Evolutionary conservation across 1,139 yeast species (phyloP).

Genomic region (Hansenula lynferdii): DNA sequence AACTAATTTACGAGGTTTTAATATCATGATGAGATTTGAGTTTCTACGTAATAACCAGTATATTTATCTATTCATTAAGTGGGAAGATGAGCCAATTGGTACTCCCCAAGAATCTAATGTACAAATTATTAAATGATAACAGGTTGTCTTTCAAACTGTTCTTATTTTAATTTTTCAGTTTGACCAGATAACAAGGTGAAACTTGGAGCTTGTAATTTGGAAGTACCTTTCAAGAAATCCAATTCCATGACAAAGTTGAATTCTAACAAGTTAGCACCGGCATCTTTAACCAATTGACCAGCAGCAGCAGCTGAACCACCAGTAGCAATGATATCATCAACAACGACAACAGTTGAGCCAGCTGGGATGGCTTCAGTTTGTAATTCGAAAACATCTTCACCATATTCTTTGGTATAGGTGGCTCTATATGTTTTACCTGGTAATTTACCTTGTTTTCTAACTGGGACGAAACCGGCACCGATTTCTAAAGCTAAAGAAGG

Average conservation of each 20-base stretch:
- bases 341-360: slow-evolving; percentile 78
- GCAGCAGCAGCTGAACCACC: slow-evolving; percentile 97
- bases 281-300: slow-evolving; percentile 69
- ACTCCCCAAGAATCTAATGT: too few relatives aligned
- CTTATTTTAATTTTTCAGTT: slow-evolving; percentile 38
- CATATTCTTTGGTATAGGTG: slow-evolving; percentile 86
- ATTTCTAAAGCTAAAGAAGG: slow-evolving; percentile 90
- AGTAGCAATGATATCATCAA: slow-evolving; percentile 96
- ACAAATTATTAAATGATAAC: neutral
- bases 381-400: slow-evolving; percentile 82
- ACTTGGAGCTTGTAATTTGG: slow-evolving; percentile 76
- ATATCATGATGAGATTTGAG: too few relatives aligned
- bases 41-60: too few relatives aligned
- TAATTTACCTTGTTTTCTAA: slow-evolving; percentile 91
- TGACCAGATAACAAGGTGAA: slow-evolving; percentile 88
- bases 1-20: too few relatives aligned
- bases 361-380: slow-evolving; percentile 78
- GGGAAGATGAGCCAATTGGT: too few relatives aligned
- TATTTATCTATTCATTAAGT: too few relatives aligned
- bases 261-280: slow-evolving; percentile 69
- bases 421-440: slow-evolving; percentile 81
- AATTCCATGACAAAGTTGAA: slow-evolving; percentile 89
- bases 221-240: slow-evolving; percentile 92
- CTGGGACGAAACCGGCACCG: slow-evolving; percentile 89
- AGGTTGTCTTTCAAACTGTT: too few relatives aligned